Evolutionary conservation across 1,139 yeast genomes (phyloP), one percentile per base, ranked within the genome.

Genomic region (Saccharomyces hybrid): DNA sequence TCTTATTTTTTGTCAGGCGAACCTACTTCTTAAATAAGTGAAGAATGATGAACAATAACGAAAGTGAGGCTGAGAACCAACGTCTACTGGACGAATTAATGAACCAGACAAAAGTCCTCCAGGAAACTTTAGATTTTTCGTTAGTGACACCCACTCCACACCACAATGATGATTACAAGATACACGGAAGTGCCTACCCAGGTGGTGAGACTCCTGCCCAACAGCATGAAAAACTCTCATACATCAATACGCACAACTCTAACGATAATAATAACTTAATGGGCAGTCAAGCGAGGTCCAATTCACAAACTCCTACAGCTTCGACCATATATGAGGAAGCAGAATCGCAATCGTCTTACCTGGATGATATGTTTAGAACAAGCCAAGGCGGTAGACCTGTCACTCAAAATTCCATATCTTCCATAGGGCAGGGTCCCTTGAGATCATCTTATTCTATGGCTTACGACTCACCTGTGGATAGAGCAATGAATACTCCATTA

Each of bases 321-420:
- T 38, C 44, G 44, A 38, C 25, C 26, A 38, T 38, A 16, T 38
- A 38, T 11, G 44, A 30, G 1, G 42, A 50, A 23, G 42, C 14
- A 6, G 53, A 47, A 41, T 48, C 51, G 2, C 47, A 57, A 5
- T 47, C 59, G 5, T 61, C 63, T 1, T 63, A 60, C 48, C 42
- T 64, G 47, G 67, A 64, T 52, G 66, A 62, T 49, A 61, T 61
- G 57, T 61, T 61, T 44, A 54, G 59, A 11, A 51, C 56, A 38
- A 16, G 20, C 44, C 25, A 38, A 5, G 26, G 44, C 44, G 20
- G 44, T 38, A 38, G 44, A 13, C 44, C 44, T 38, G 25, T 9
- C 44, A 38, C 44, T 9, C 47, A 38, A 28, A 23, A 49, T 23
- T 34, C 51, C 8, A 49, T 32, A 25, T 23, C 32, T 48, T 27